Percentiles rank a stretch among this genome's conserved stretches.
phyloP scores from a whole-genome alignment of 495 filamentous ascomycete genomes.

The Terfezia claveryi region DNA sequence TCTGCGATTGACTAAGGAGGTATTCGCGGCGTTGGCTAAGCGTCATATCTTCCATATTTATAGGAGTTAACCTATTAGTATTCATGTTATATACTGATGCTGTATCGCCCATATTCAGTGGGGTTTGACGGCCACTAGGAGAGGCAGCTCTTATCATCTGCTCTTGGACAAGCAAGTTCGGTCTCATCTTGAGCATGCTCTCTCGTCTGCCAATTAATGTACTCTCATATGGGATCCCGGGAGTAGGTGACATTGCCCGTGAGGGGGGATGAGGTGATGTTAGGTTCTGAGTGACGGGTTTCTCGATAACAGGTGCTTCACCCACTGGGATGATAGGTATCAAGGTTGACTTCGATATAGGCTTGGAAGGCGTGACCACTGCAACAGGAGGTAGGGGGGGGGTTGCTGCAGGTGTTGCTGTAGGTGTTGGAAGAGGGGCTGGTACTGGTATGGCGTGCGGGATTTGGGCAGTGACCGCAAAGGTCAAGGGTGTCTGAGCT shows the following conservation, averaged over 20 bases:
- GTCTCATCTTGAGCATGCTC: constrained; percentile 32
- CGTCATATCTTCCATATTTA: background rate
- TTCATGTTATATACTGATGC: background rate
- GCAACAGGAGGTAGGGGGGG: constrained; percentile 18
- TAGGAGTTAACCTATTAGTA: background rate
- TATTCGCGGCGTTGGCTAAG: background rate
- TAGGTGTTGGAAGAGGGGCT: constrained; percentile 4
- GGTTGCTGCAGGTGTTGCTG: constrained; percentile 12
- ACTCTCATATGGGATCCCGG: background rate
- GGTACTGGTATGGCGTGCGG: background rate
- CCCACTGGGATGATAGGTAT: too few species aligned
- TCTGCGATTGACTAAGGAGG: too few species aligned
- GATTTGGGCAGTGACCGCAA: background rate
- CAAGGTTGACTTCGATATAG: too few species aligned
- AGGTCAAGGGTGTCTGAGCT: background rate
- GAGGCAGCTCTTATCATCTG: constrained; percentile 2
- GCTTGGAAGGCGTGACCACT: background rate
- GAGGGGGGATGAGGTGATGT: constrained; percentile 30
- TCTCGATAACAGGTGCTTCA: background rate
- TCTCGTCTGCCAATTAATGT: constrained; percentile 45
- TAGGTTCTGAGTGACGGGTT: background rate
- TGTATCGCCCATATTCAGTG: constrained; percentile 3
- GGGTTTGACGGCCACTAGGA: background rate
- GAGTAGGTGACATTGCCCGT: constrained; percentile 16
- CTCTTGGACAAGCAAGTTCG: constrained; percentile 8